Conservation (phyloP, 345 rosid genomes). For the Gossypium australe region DNA sequence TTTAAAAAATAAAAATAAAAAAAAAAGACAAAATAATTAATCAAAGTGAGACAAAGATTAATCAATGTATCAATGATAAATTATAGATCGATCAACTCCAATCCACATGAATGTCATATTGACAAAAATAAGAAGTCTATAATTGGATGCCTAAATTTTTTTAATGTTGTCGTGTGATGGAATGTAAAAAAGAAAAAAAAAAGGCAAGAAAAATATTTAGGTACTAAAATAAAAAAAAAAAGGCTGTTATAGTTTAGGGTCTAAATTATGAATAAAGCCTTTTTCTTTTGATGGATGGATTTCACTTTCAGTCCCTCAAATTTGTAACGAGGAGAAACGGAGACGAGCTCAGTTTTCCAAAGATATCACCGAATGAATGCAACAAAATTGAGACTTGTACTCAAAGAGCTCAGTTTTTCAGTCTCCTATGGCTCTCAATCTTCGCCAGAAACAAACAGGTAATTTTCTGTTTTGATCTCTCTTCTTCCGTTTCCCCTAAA, state of each 20-base stretch:
- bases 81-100: too few species aligned
- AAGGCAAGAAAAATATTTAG: too few species aligned
- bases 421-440: conserved; percentile 86
- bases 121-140: neutral
- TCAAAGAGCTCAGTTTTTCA: conserved; percentile 5
- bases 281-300: neutral
- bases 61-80: too few species aligned
- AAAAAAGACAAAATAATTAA: too few species aligned
- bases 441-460: conserved; percentile 97
- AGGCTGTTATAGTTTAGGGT: too few species aligned
- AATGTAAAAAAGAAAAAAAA: too few species aligned
- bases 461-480: conserved; percentile 18
- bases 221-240: too few species aligned
- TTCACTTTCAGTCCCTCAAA: conserved; percentile 46
- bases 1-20: too few species aligned
- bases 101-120: too few species aligned
- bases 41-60: too few species aligned
- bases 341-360: neutral
- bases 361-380: neutral
- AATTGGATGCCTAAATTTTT: neutral
- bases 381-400: neutral
- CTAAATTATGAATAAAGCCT: too few species aligned
- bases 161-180: too few species aligned
- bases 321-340: conserved; percentile 4
- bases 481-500: neutral